Evolutionary conservation across 441 rosid genomes (phyloP).

Genomic region (Croton setiger): DNA sequence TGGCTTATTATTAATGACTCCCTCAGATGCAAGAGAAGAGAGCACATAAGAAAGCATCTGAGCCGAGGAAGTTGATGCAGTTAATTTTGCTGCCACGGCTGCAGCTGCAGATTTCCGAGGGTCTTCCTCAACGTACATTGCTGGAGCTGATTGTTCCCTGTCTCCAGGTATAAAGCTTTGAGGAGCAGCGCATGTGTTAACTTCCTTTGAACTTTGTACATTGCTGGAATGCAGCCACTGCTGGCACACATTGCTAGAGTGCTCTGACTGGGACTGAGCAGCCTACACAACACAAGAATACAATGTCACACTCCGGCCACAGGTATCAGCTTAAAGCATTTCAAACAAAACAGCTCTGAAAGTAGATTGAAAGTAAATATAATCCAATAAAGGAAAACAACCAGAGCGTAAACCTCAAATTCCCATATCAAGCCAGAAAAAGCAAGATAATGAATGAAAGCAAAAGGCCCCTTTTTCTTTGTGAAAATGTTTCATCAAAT

Average conservation of each 20-base stretch:
- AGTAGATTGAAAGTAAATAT: not conserved
- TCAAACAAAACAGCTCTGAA: not conserved
- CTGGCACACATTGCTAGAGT: constrained; percentile 47
- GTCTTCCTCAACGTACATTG: constrained; percentile 65
- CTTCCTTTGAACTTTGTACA: constrained; percentile 50
- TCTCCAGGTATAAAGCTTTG: constrained; percentile 44
- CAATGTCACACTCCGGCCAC: not conserved
- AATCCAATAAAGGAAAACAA: not conserved
- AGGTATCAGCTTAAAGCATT: not conserved
- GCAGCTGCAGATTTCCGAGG: constrained; percentile 84
- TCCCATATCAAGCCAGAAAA: not conserved
- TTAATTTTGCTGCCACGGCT: constrained; percentile 81
- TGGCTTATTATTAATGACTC: constrained; percentile 51
- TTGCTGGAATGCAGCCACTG: constrained; percentile 45
- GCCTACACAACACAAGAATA: constrained; percentile 36
- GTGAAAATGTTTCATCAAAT: not conserved
- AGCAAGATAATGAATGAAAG: not conserved
- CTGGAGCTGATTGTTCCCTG: constrained; percentile 70
- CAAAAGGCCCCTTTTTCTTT: no score
- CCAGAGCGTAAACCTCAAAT: no score
- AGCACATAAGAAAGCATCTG: constrained; percentile 90
- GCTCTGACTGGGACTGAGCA: constrained; percentile 68
- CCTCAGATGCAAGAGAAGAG: constrained; percentile 91
- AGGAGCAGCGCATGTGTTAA: constrained; percentile 39
- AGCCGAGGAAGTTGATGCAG: constrained; percentile 88